Evolutionary conservation across 139 green algal species (phyloP).

Genomic region (Microglena sp.): DNA sequence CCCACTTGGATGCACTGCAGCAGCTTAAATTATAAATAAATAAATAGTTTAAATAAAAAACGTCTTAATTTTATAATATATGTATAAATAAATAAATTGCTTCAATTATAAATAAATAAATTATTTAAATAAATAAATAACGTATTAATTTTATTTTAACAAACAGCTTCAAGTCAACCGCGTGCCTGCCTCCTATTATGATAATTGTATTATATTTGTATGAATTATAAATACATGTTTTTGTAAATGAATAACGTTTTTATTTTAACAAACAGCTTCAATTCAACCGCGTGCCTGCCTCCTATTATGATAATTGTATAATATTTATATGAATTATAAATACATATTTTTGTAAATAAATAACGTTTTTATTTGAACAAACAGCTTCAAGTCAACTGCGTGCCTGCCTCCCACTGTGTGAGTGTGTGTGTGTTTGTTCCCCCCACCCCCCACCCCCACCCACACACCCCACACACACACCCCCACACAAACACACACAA

Average conservation of each 20-base stretch:
- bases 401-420: background rate
- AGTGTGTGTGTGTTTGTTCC: background rate
- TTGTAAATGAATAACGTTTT: background rate
- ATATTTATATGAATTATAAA: too few species aligned
- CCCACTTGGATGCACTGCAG: too few species aligned
- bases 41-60: background rate
- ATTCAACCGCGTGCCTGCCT: too few species aligned
- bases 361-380: background rate
- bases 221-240: too few species aligned
- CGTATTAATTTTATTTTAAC: background rate
- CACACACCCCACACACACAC: too few species aligned
- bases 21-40: background rate
- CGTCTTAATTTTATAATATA: slow-evolving; percentile 1
- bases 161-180: too few species aligned
- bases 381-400: background rate
- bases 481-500: too few species aligned
- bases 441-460: too few species aligned
- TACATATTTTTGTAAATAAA: background rate
- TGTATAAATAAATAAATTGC: background rate
- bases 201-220: too few species aligned
- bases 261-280: too few species aligned
- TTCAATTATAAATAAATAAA: background rate
- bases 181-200: too few species aligned
- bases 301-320: too few species aligned
- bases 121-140: background rate